A percentile compares a stretch with the other conserved stretches of the same genome.
These are phyloP conservation scores for Daldinia decipiens DNA, from an alignment of 495 filamentous ascomycete species.

Conservation along the genomic window DNA sequence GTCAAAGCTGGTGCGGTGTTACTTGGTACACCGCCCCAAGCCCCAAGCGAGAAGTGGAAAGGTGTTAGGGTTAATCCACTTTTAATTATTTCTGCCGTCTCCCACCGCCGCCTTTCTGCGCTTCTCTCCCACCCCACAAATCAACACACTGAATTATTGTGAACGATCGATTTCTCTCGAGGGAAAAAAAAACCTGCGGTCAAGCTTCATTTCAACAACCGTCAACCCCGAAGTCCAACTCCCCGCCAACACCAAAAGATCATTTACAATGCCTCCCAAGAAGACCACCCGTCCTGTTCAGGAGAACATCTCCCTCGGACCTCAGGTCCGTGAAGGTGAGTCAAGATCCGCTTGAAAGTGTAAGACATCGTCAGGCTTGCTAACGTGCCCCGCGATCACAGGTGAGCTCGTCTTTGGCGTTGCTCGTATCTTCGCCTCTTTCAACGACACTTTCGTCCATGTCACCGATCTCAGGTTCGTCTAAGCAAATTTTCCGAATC, in stretches of 20 bases:
- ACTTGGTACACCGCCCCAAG: slow-evolving; percentile 26
- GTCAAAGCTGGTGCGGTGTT: slow-evolving; percentile 6
- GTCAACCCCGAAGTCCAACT: slow-evolving; percentile 26
- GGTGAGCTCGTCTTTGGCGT: slow-evolving; percentile 99
- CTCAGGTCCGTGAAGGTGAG: slow-evolving; percentile 89
- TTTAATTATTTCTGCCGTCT: slow-evolving; percentile 39
- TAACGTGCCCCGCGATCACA: slow-evolving; percentile 48
- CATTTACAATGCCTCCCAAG: slow-evolving; percentile 81
- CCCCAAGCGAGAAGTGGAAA: slow-evolving; percentile 33
- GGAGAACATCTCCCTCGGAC: slow-evolving; percentile 99
- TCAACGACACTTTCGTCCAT: slow-evolving; percentile 89
- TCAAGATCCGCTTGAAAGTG: slow-evolving; percentile 9
- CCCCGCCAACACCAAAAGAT: slow-evolving; percentile 25
- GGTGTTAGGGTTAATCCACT: slow-evolving; percentile 41
- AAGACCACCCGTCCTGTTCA: slow-evolving; percentile 77
- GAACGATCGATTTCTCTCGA: slow-evolving; percentile 8
- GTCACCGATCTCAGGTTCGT: slow-evolving; percentile 98
- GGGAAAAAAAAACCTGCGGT: slow-evolving; percentile 27
- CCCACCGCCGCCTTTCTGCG: slow-evolving; percentile 33
- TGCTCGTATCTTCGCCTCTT: slow-evolving; percentile 98
- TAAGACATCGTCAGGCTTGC: slow-evolving; percentile 1
- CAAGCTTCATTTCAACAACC: slow-evolving; percentile 32
- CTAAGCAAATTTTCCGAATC: slow-evolving; percentile 37
- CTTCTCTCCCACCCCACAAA: slow-evolving; percentile 29
- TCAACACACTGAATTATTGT: slow-evolving; percentile 28